A percentile compares a stretch with the other conserved stretches of the same genome.
Evolutionary conservation across 495 filamentous ascomycete genomes (phyloP).

Genomic region (Neurospora discreta): DNA sequence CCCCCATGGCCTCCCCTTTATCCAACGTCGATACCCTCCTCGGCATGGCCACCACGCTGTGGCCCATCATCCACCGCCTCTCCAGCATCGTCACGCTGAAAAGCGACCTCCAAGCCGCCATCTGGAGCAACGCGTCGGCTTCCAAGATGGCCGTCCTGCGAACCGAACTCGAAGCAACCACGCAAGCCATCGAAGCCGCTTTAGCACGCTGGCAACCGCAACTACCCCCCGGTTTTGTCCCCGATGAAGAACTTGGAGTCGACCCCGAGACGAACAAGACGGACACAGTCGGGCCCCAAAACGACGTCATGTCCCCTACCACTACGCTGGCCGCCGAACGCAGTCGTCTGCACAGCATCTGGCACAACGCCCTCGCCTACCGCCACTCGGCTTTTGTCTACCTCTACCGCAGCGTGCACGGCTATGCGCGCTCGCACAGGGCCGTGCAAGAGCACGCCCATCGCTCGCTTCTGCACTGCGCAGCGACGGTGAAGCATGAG

Average conservation of each 20-base stretch:
- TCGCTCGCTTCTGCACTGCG: conserved; percentile 40
- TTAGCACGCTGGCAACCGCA: conserved; percentile 43
- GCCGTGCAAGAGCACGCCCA: conserved; percentile 42
- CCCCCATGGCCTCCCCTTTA: conserved; percentile 30
- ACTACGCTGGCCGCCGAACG: conserved; percentile 12
- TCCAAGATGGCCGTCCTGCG: conserved; percentile 42
- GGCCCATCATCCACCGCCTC: conserved; percentile 53
- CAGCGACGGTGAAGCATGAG: conserved; percentile 35
- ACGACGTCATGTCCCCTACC: conserved; percentile 3
- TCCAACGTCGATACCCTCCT: conserved; percentile 47
- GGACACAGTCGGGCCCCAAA: background rate
- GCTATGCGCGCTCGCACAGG: conserved; percentile 28
- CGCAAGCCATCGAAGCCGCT: conserved; percentile 44
- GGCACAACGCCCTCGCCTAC: conserved; percentile 52
- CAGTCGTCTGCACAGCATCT: conserved; percentile 33
- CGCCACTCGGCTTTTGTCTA: conserved; percentile 51
- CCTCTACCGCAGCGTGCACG: conserved; percentile 45
- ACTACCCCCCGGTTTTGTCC: conserved; percentile 20
- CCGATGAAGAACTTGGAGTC: conserved; percentile 4
- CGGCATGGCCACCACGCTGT: conserved; percentile 50
- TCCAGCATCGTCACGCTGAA: conserved; percentile 44
- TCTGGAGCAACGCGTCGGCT: conserved; percentile 20
- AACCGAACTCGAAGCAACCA: conserved; percentile 43
- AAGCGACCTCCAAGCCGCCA: conserved; percentile 34
- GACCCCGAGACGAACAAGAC: background rate